Evolutionary conservation across 2,329 filamentous ascomycete species (phyloP), one percentile per base, ranked within the genome.

Genomic region (Aspergillus sp.): DNA sequence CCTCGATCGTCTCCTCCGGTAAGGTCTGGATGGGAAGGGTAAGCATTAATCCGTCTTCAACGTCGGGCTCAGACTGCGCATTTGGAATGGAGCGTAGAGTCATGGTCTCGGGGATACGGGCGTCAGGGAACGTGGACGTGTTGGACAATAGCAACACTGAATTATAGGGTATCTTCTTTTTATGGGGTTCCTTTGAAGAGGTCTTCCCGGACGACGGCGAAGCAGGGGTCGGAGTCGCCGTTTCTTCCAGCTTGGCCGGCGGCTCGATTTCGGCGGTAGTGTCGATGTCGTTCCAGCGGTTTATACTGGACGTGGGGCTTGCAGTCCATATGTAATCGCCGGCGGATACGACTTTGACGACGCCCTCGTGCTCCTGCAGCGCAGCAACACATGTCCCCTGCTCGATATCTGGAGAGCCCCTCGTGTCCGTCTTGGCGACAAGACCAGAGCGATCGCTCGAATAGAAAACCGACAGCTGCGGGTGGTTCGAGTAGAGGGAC

Each of bases 381-480:
- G 94, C 70, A n/a, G 89, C 89, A 10, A 96, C 71, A 10, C 85
- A 94, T 5, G 94, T 65, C 1, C 89, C 91, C 48, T 94, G 83
- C 49, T 95, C 88, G 60, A 89, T 72, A 42, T 86, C 82, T 13
- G 74, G 71, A 16, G 79, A 70, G 36, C 78, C 76, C 43, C 88
- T 75, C 15, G 89, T 81, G 55, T 98, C 91, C 1, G 89, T 96
- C 68, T 96, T 98, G 34, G 86, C 89, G n/a, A 98, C 80, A 40
- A 95, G 63, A 2, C 91, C 91, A 1, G 86, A 88, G 32, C 89
- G 80, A 60, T 98, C 91, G 47, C 82, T 84, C 35, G 89, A 96
- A 64, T 96, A 96, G 60, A 98, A 96, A 17, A 94, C 75, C 7
- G 81, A 80, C 3, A 98, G 72, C 37, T 82, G 74, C 1, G 88